Percentiles rank a stretch among this genome's conserved stretches.
Conservation (phyloP, 371 early-diverging fungal genomes). For the Mortierella sp. region DNA sequence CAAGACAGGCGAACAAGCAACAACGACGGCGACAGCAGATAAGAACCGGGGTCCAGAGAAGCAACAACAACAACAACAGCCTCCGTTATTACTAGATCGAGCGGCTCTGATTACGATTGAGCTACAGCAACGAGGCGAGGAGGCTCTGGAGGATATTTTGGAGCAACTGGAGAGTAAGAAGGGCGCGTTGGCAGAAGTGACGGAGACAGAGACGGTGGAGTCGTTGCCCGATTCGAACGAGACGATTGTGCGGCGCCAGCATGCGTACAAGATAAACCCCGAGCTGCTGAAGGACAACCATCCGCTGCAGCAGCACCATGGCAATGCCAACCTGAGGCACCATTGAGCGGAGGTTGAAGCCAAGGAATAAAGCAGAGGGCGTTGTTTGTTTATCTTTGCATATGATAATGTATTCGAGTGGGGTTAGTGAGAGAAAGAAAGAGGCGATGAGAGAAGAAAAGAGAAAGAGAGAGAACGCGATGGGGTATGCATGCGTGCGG, state of each 20-base stretch:
- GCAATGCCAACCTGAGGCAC: not conserved
- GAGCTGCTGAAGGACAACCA: constrained; percentile 1
- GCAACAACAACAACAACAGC: not conserved
- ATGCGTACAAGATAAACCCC: not conserved
- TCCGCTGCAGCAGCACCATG: constrained; percentile 1
- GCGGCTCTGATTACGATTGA: not conserved
- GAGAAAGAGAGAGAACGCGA: not conserved
- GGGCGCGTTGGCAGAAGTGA: not conserved
- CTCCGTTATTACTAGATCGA: constrained; percentile 9
- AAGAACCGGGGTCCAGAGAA: not conserved
- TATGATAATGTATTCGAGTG: not conserved
- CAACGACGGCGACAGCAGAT: not conserved
- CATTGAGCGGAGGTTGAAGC: not conserved
- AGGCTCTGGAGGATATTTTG: constrained; percentile 2
- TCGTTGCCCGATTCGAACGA: not conserved
- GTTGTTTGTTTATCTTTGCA: not conserved
- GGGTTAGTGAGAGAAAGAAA: not conserved
- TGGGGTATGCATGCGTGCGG: not conserved
- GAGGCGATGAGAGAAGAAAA: not conserved
- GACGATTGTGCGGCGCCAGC: not conserved
- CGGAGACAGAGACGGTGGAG: not conserved
- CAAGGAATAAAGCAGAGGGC: not conserved
- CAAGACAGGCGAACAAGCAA: not conserved
- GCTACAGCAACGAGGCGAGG: not conserved
- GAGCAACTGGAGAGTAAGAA: not conserved